Evolutionary conservation across 2,329 filamentous ascomycete species (phyloP), one percentile per base, ranked within the genome.

Genomic region (Dendrostoma leiphaemia): DNA sequence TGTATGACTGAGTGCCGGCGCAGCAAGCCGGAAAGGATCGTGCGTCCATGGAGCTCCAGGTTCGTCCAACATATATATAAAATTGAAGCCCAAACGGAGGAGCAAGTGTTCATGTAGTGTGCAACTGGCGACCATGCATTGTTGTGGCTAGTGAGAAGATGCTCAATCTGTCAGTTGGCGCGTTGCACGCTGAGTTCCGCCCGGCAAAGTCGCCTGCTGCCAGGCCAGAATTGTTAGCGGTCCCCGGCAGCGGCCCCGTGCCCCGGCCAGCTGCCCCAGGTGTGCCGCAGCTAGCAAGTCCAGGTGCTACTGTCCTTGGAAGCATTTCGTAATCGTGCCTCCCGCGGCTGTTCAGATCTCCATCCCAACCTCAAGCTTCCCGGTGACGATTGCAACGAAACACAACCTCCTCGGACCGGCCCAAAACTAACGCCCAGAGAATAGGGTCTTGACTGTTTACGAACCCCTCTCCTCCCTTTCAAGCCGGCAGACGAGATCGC

Each of bases 261-360:
- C 34, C 28, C 29, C 23, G 40, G 38, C 31, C 24, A 35, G 28
- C 49, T 44, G 38, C 15, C 28, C 23, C 28, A 7, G 28, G 32
- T 12, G 19, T 10, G 40, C 49, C 21, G 49, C 49, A 44, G 28
- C 17, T 35, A 15, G 13, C 15, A 7, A 15, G 29, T 32, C 29
- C 40, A 26, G 26, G 26, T 28, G 43, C 35, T 38, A 24, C 48
- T 41, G 41, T 50, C 38, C 48, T 51, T 41, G 48, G 28, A 44
- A 51, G 19, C 49, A 53, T 56, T 53, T 40, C 49, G 49, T 53
- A 53, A 56, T 56, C 53, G 44, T 44, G 37, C 48, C 28, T 41
- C 26, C 37, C 17, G 44, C 28, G 44, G 28, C 19, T 31, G n/a
- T n/a, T n/a, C n/a, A n/a, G n/a, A 23, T 31, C 28, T 28, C 28